A percentile compares a stretch with the other conserved stretches of the same genome.
Conservation (phyloP, 306 rosid species). For the Lotus japonicus region DNA sequence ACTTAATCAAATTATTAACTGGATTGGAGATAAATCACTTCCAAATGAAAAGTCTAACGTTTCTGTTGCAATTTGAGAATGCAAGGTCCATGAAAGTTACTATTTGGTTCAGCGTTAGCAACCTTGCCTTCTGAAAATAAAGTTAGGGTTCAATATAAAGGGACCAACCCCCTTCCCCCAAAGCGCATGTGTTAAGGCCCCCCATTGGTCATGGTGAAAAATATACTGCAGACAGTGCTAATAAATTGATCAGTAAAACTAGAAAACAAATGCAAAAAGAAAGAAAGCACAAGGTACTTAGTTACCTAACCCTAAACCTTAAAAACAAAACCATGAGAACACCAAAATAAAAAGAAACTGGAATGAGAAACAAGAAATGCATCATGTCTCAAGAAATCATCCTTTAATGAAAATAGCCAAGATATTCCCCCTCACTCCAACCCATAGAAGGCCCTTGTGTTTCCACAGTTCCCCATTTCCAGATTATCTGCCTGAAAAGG, state of each 20-base stretch:
- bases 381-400: background rate
- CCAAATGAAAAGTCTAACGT: background rate
- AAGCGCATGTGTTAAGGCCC: background rate
- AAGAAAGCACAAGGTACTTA: background rate
- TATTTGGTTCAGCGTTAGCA: background rate
- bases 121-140: background rate
- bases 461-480: background rate
- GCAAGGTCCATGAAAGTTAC: background rate
- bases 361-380: background rate
- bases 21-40: background rate
- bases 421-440: conserved; percentile 7
- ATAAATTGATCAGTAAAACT: background rate
- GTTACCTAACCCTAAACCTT: background rate
- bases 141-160: background rate
- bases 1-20: background rate
- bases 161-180: background rate
- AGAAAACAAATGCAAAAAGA: no score
- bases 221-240: background rate
- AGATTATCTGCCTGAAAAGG: background rate
- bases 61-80: background rate
- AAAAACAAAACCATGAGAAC: background rate
- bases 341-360: background rate
- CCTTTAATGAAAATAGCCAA: background rate
- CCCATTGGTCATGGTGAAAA: background rate
- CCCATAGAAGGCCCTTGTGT: background rate